These are phyloP conservation scores for Sanghuangporus baumii DNA, from an alignment of 1,284 basidiomycete genomes.

Conservation along the genomic window DNA sequence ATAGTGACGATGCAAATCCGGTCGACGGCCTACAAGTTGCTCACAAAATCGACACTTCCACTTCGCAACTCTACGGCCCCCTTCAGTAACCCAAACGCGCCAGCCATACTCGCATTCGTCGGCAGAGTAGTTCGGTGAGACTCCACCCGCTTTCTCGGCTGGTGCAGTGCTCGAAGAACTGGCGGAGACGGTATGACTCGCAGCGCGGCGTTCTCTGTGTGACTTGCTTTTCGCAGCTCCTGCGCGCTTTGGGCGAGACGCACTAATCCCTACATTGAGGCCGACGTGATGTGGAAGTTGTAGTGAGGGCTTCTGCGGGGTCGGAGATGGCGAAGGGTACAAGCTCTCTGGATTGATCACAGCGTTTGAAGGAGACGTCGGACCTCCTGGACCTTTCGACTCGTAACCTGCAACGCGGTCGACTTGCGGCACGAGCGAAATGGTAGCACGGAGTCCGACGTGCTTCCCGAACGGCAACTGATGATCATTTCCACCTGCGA, in stretches of 20 bases:
- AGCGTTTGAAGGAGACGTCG: neutral
- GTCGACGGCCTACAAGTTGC: neutral
- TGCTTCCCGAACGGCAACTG: neutral
- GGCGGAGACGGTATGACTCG: neutral
- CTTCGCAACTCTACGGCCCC: neutral
- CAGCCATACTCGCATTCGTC: neutral
- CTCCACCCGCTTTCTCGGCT: neutral
- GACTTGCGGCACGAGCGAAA: neutral
- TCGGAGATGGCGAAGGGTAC: slow-evolving; percentile 7
- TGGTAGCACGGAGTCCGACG: neutral
- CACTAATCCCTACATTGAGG: neutral
- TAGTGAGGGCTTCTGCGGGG: neutral
- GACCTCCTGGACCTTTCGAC: neutral
- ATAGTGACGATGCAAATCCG: slow-evolving; percentile 13
- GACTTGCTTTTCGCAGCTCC: neutral
- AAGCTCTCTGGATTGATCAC: slow-evolving; percentile 1
- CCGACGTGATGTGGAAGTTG: neutral
- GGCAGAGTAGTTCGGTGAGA: neutral
- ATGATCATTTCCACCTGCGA: neutral
- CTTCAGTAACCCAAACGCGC: neutral
- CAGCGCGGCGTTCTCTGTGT: neutral
- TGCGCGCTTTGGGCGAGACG: neutral
- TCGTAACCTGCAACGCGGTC: neutral
- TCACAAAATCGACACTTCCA: slow-evolving; percentile 9
- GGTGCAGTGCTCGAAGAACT: neutral